phyloP scores from a whole-genome alignment of 495 filamentous ascomycete species.

The Recurvomyces mirabilis region DNA sequence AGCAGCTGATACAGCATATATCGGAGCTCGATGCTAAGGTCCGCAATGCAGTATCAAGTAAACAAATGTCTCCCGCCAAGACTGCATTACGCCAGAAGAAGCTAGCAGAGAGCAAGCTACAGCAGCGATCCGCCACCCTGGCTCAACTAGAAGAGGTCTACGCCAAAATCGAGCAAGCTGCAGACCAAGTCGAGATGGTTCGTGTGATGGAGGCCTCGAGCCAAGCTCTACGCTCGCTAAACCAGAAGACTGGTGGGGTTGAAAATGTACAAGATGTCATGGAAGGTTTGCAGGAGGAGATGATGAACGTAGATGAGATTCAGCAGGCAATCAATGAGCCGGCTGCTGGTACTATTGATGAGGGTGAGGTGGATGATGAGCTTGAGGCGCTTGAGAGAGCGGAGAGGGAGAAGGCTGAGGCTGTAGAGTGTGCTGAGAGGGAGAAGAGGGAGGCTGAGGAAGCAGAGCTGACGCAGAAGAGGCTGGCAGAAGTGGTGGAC shows the following conservation, averaged over 20 bases:
- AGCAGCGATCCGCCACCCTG: slow-evolving; percentile 55
- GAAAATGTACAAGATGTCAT: slow-evolving; percentile 29
- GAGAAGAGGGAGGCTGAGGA: slow-evolving; percentile 26
- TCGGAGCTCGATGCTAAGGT: slow-evolving; percentile 42
- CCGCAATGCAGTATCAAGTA: slow-evolving; percentile 52
- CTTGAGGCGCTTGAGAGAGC: slow-evolving; percentile 62
- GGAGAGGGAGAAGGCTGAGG: slow-evolving; percentile 47
- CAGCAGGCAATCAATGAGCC: slow-evolving; percentile 59
- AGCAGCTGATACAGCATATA: slow-evolving; percentile 36
- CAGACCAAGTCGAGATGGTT: slow-evolving; percentile 69
- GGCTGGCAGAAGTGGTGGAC: slow-evolving; percentile 30
- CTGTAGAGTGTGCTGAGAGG: slow-evolving; percentile 35
- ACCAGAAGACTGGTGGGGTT: slow-evolving; percentile 61
- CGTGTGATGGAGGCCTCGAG: slow-evolving; percentile 68
- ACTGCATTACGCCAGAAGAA: slow-evolving; percentile 75
- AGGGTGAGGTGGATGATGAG: slow-evolving; percentile 80
- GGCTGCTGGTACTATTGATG: slow-evolving; percentile 51
- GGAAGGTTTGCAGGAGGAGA: slow-evolving; percentile 55
- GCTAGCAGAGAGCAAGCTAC: slow-evolving; percentile 57
- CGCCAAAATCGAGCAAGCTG: slow-evolving; percentile 69
- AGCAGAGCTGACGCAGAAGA: slow-evolving; percentile 20
- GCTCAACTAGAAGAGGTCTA: slow-evolving; percentile 75
- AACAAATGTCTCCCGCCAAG: slow-evolving; percentile 63
- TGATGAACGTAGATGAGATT: slow-evolving; percentile 72
- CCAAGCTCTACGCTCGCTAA: slow-evolving; percentile 57